Percentiles rank a stretch among this genome's conserved stretches.
phyloP scores from a whole-genome alignment of 2,329 filamentous ascomycete genomes.

The Didymella keratinophila region DNA sequence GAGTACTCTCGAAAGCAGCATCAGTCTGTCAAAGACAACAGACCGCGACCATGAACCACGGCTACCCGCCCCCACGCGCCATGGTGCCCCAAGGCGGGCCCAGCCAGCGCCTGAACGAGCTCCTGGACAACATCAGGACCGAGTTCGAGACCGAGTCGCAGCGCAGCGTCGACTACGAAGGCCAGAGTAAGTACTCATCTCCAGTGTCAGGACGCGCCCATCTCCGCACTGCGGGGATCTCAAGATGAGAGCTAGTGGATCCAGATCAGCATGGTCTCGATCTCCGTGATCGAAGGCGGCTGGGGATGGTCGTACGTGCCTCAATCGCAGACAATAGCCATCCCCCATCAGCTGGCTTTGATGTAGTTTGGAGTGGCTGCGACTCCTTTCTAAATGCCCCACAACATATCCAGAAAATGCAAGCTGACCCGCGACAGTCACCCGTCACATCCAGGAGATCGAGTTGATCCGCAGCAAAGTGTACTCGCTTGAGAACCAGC shows the following conservation, averaged over 20 bases:
- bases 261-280: neutral
- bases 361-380: neutral
- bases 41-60: conserved; percentile 63
- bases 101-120: conserved; percentile 83
- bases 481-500: conserved; percentile 88
- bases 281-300: neutral
- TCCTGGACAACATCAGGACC: conserved; percentile 86
- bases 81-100: conserved; percentile 67
- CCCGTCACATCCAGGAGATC: conserved; percentile 91
- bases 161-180: conserved; percentile 86
- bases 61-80: conserved; percentile 82
- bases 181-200: conserved; percentile 77
- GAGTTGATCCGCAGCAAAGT: conserved; percentile 93
- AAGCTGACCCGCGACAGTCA: conserved; percentile 64
- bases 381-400: neutral
- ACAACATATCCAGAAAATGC: neutral
- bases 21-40: neutral
- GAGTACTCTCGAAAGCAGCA: conserved; percentile 6
- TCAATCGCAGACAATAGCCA: neutral
- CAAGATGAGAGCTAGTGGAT: neutral
- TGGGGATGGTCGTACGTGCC: neutral
- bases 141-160: conserved; percentile 90
- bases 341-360: neutral
- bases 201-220: neutral
- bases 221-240: neutral